A percentile compares a stretch with the other conserved stretches of the same genome.
Evolutionary conservation across 2,329 filamentous ascomycete species (phyloP).

Genomic region (Fusarium sp.): DNA sequence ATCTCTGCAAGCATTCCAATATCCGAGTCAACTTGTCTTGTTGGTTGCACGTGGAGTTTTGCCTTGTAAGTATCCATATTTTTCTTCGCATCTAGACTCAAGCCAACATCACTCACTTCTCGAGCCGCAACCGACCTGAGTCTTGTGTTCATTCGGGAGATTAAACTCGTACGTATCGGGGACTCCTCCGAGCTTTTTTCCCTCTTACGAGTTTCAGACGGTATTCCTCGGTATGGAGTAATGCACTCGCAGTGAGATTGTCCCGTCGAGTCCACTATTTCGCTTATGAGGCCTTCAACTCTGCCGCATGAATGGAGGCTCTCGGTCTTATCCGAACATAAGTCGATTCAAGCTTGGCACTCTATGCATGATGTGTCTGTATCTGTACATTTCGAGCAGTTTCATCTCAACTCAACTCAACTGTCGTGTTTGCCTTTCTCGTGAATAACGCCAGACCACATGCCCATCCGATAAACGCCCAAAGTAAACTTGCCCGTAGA

Average conservation of each 20-base stretch:
- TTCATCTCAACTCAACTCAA: not conserved
- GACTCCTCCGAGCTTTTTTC: not conserved
- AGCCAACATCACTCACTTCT: not conserved
- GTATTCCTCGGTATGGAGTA: not conserved
- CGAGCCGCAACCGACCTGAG: not conserved
- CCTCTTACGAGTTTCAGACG: not conserved
- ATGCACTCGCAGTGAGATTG: not conserved
- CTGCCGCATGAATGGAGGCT: not conserved
- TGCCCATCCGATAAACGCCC: not conserved
- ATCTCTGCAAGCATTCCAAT: constrained; percentile 18
- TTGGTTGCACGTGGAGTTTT: constrained; percentile 7
- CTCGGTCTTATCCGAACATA: not conserved
- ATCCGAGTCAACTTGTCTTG: constrained; percentile 15
- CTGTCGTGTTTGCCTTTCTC: not conserved
- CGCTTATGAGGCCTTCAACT: not conserved
- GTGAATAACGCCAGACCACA: not conserved
- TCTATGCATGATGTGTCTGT: not conserved
- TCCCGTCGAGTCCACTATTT: not conserved
- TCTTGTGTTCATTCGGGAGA: not conserved
- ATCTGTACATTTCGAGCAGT: not conserved
- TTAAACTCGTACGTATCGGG: not conserved
- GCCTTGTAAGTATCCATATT: not conserved
- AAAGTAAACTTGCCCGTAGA: not conserved
- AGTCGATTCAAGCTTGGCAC: not conserved
- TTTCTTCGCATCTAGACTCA: not conserved